Base-by-base conservation (phyloP, 148 eudicot genomes). In the Fallopia convolvulus region DNA sequence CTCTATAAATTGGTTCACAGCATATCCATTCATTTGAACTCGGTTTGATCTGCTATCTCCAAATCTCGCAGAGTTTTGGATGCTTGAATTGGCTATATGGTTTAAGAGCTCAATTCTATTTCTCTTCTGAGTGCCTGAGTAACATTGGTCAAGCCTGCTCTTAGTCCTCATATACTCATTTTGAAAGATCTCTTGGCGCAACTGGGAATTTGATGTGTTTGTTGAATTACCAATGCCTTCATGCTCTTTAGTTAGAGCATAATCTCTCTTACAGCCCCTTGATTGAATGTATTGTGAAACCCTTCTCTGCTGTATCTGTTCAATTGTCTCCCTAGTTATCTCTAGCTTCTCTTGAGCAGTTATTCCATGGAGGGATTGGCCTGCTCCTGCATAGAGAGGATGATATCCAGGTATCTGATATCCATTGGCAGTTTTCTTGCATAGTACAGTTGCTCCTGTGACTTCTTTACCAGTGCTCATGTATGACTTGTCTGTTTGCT, bases 221-320 rank as follows among this genome's bases (percentile, higher is more conserved):
- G 13, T 33, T 44, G 80, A 41, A 56, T 73, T 30, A 14, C 23
- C 52, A 72, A 78, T 39, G 30, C 75, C 74, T 13, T 41, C 42
- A 75, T 78, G 76, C 70, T 72, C 75, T 71, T 42, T n/a, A 36
- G 70, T 63, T 11, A 70, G 72, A 66, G 1, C 13, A 46, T 88
- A 42, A 40, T 81, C 78, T 80, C 85, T 77, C 71, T 85, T 81
- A 23, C 58, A 47, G n/a, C 85, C 90, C 77, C 83, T 82, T 77
- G 78, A 74, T 50, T 79, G 86, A 80, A 68, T 65, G 52, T 71
- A 18, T 76, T 79, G 76, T 33, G 71, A 74, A 70, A 32, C 74
- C 61, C 53, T 58, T 75, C 58, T 53, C 78, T 32, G 81, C 72
- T 58, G 77, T 36, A 71, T 49, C 68, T 80, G 83, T 75, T 73